phyloP scores from a whole-genome alignment of 2,329 filamentous ascomycete species.

The Pyricularia grisea region DNA sequence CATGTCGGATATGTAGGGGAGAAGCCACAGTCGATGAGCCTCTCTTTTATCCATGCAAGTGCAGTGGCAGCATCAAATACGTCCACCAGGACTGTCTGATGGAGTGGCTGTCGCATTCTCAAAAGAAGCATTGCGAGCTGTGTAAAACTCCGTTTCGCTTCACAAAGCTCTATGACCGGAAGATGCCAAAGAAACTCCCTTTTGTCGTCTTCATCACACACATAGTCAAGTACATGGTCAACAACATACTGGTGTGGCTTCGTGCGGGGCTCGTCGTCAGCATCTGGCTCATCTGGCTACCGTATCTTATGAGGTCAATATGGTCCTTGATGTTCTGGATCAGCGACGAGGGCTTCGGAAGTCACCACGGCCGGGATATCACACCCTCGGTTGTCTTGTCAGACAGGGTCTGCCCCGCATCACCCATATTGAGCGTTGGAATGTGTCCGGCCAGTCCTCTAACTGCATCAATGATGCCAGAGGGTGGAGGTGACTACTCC shows the following conservation, averaged over 20 bases:
- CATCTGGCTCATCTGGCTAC: slow-evolving; percentile 84
- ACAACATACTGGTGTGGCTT: slow-evolving; percentile 67
- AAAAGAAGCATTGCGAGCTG: slow-evolving; percentile 98
- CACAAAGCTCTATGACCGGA: slow-evolving; percentile 90
- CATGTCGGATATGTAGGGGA: slow-evolving; percentile 94
- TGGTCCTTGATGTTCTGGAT: slow-evolving; percentile 96
- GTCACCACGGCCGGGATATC: slow-evolving; percentile 8
- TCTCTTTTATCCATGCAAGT: slow-evolving; percentile 97
- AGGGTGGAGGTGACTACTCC: not conserved
- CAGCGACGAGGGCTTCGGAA: slow-evolving; percentile 61
- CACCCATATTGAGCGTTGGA: slow-evolving; percentile 6
- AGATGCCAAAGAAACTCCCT: slow-evolving; percentile 83
- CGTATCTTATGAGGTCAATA: slow-evolving; percentile 81
- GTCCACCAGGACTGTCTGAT: slow-evolving; percentile 97
- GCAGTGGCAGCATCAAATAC: slow-evolving; percentile 96
- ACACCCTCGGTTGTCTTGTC: slow-evolving; percentile 16
- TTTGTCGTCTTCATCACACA: slow-evolving; percentile 72
- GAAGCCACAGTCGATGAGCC: slow-evolving; percentile 77
- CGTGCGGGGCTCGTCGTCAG: slow-evolving; percentile 68
- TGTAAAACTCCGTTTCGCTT: slow-evolving; percentile 98
- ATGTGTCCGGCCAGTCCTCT: slow-evolving; percentile 30
- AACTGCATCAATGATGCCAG: slow-evolving; percentile 14
- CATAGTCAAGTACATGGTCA: slow-evolving; percentile 61
- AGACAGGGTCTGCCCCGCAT: slow-evolving; percentile 22
- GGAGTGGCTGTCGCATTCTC: slow-evolving; percentile 97